Conservation (phyloP, 768 basidiomycete species). For the Pisolithus marmoratus region DNA sequence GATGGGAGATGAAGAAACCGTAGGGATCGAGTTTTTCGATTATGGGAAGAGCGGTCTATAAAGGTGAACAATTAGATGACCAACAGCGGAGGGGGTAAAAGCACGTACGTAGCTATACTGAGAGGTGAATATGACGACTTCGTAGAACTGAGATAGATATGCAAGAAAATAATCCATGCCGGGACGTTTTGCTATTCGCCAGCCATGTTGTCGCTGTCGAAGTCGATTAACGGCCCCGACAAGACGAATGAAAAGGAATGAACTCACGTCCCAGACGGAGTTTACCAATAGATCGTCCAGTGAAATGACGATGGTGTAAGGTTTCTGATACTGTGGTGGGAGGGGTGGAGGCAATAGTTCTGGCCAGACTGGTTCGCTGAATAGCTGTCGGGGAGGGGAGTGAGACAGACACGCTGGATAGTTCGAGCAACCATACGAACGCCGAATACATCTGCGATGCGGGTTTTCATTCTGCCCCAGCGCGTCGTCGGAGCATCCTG, state of each 20-base stretch:
- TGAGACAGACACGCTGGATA: background rate
- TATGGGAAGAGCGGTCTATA: slow-evolving; percentile 79
- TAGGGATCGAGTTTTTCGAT: slow-evolving; percentile 94
- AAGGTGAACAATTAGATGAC: background rate
- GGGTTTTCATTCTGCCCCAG: slow-evolving; percentile 57
- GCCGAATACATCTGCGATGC: slow-evolving; percentile 63
- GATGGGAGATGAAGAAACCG: slow-evolving; percentile 81
- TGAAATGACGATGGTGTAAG: slow-evolving; percentile 87
- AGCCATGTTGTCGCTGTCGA: slow-evolving; percentile 80
- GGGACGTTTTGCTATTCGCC: slow-evolving; percentile 96
- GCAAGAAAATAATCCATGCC: slow-evolving; percentile 98
- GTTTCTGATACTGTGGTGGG: slow-evolving; percentile 77
- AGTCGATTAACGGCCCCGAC: background rate
- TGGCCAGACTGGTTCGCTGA: slow-evolving; percentile 90
- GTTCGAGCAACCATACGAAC: slow-evolving; percentile 35
- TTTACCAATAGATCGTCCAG: slow-evolving; percentile 89
- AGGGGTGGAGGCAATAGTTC: slow-evolving; percentile 87
- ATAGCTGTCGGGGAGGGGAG: slow-evolving; percentile 46
- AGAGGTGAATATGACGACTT: slow-evolving; percentile 92
- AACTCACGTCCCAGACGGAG: slow-evolving; percentile 92
- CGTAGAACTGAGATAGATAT: slow-evolving; percentile 97
- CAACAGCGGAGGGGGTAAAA: no score
- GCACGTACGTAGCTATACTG: slow-evolving; percentile 80
- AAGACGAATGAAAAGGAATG: background rate
- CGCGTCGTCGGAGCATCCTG: slow-evolving; percentile 58